Percentiles rank a stretch among this genome's conserved stretches.
These are phyloP conservation scores for Testicularia cyperi DNA, from an alignment of 1,284 basidiomycete genomes.

Conservation along the genomic window DNA sequence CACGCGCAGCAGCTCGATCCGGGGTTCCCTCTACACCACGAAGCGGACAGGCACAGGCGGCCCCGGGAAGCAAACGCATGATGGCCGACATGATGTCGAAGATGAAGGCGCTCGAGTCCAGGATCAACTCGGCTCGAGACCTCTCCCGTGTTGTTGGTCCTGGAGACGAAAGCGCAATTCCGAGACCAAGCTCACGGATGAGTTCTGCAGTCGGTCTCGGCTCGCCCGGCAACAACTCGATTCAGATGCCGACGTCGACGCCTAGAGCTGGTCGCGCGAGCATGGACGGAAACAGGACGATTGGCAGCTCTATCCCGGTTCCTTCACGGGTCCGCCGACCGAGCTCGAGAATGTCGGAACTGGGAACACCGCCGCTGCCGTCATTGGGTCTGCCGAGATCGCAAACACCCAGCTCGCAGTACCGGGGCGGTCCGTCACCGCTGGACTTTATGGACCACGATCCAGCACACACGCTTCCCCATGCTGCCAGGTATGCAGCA, in stretches of 20 bases:
- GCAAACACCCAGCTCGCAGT: slow-evolving; percentile 10
- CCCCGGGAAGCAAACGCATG: slow-evolving; percentile 26
- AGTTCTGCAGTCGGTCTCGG: slow-evolving; percentile 9
- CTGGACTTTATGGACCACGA: slow-evolving; percentile 52
- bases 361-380: slow-evolving; percentile 27
- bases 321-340: slow-evolving; percentile 42
- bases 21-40: slow-evolving; percentile 11
- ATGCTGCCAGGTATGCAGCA: slow-evolving; percentile 25
- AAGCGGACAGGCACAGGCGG: slow-evolving; percentile 1
- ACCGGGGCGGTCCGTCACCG: slow-evolving; percentile 16
- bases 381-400: slow-evolving; percentile 29
- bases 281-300: slow-evolving; percentile 31
- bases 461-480: slow-evolving; percentile 32
- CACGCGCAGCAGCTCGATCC: slow-evolving; percentile 14
- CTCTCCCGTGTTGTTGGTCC: slow-evolving; percentile 18
- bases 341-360: slow-evolving; percentile 34
- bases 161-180: slow-evolving; percentile 46
- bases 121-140: slow-evolving; percentile 45
- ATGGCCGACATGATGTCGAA: slow-evolving; percentile 49
- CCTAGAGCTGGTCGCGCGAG: slow-evolving; percentile 24
- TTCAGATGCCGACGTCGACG: slow-evolving; percentile 18
- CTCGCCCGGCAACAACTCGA: slow-evolving; percentile 11
- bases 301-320: slow-evolving; percentile 49
- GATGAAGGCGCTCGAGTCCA: slow-evolving; percentile 52
- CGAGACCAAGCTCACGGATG: slow-evolving; percentile 51